Conservation (phyloP, 1,284 basidiomycete genomes). For the Ceratobasidium sp. region DNA sequence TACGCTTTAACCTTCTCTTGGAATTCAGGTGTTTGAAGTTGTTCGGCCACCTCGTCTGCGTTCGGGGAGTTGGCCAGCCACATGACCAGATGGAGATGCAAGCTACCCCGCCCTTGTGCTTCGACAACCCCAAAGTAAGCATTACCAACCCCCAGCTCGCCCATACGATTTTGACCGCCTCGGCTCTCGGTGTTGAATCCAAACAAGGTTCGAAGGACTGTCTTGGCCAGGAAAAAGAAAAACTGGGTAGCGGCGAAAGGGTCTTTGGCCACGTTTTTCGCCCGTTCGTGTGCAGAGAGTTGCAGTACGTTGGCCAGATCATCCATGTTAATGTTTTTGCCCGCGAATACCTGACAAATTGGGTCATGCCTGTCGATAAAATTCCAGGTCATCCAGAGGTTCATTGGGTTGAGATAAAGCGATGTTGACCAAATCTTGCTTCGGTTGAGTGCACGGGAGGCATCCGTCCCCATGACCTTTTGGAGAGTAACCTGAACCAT, state of each 20-base stretch:
- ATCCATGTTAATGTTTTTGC: constrained; percentile 60
- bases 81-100: constrained; percentile 56
- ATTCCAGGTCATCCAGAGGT: constrained; percentile 55
- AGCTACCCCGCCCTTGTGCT: constrained; percentile 54
- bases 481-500: constrained; percentile 13
- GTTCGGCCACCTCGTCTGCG: constrained; percentile 40
- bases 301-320: too few species aligned
- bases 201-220: constrained; percentile 57
- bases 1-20: constrained; percentile 1
- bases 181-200: constrained; percentile 53
- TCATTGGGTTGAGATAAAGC: constrained; percentile 48
- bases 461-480: constrained; percentile 49
- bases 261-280: constrained; percentile 58
- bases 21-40: too few species aligned
- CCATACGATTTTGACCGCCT: constrained; percentile 49
- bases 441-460: constrained; percentile 50
- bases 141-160: constrained; percentile 51
- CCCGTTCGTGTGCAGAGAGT: constrained; percentile 52
- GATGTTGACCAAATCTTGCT: constrained; percentile 55
- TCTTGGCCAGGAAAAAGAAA: constrained; percentile 59
- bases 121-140: constrained; percentile 56
- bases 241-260: constrained; percentile 60
- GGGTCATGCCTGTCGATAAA: constrained; percentile 55
- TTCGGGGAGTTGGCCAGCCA: constrained; percentile 50
- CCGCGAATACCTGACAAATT: constrained; percentile 59